These are phyloP conservation scores for Dendrobium officinale DNA, from an alignment of 106 monocot species.

Conservation along the genomic window DNA sequence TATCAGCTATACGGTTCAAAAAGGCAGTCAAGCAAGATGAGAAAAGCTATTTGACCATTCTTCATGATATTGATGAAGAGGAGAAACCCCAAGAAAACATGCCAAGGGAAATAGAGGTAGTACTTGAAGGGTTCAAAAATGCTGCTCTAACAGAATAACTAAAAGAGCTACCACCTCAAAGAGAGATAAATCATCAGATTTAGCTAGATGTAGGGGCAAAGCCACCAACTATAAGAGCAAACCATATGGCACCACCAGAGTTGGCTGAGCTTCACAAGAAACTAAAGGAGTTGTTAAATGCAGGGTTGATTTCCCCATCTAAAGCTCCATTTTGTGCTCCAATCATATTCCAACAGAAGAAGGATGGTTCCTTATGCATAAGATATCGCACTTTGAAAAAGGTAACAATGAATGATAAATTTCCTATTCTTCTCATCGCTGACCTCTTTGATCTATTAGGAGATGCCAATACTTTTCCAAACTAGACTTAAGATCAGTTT, in stretches of 20 bases:
- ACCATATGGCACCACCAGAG: not conserved
- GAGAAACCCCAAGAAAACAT: too few species aligned
- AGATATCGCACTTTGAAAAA: not conserved
- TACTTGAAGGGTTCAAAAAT: constrained; percentile 5
- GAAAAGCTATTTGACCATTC: too few species aligned
- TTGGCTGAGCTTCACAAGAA: not conserved
- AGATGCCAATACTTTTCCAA: not conserved
- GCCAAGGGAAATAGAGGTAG: too few species aligned
- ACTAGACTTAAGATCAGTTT: not conserved
- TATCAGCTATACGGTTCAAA: too few species aligned
- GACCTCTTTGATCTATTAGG: not conserved
- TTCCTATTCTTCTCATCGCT: not conserved
- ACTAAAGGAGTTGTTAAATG: not conserved
- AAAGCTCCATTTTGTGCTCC: not conserved
- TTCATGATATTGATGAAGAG: too few species aligned
- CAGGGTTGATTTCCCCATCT: not conserved
- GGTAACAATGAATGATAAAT: not conserved
- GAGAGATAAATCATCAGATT: not conserved
- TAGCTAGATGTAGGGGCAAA: too few species aligned
- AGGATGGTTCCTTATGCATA: not conserved
- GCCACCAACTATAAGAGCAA: not conserved
- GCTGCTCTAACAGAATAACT: not conserved
- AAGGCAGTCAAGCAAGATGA: too few species aligned
- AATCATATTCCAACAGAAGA: constrained; percentile 1
- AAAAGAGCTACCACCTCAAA: not conserved